A percentile compares a stretch with the other conserved stretches of the same genome.
phyloP scores from a whole-genome alignment of 768 basidiomycete genomes.

The Mycena rebaudengoi region DNA sequence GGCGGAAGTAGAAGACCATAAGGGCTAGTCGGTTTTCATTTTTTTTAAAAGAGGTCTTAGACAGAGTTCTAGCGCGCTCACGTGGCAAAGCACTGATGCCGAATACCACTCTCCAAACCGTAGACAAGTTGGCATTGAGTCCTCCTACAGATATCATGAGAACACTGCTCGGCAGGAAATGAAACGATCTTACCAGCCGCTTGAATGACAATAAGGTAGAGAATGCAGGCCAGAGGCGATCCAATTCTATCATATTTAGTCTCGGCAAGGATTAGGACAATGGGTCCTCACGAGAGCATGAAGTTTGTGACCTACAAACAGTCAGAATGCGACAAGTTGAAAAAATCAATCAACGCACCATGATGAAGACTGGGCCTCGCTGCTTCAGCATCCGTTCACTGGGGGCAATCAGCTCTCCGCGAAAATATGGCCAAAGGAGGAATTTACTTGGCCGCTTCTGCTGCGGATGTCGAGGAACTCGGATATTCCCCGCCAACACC shows the following conservation, averaged over 20 bases:
- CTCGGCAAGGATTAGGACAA: background rate
- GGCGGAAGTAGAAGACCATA: slow-evolving; percentile 75
- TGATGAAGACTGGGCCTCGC: slow-evolving; percentile 57
- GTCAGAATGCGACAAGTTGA: slow-evolving; percentile 58
- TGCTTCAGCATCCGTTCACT: slow-evolving; percentile 70
- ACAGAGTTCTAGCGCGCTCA: background rate
- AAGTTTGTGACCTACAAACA: slow-evolving; percentile 82
- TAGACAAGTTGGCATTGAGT: slow-evolving; percentile 16
- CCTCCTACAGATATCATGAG: slow-evolving; percentile 10
- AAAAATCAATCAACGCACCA: background rate
- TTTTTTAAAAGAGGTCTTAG: slow-evolving; percentile 33
- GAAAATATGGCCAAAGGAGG: slow-evolving; percentile 46
- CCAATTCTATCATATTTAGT: slow-evolving; percentile 9
- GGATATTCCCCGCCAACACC: slow-evolving; percentile 86
- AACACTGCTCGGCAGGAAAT: too few species aligned
- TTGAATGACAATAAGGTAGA: slow-evolving; percentile 65
- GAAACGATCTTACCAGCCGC: slow-evolving; percentile 75
- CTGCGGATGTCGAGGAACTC: slow-evolving; percentile 72
- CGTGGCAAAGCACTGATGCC: slow-evolving; percentile 62
- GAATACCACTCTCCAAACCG: slow-evolving; percentile 65
- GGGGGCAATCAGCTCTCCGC: slow-evolving; percentile 62
- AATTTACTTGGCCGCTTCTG: slow-evolving; percentile 60
- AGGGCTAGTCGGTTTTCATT: slow-evolving; percentile 70
- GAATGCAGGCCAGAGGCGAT: slow-evolving; percentile 75
- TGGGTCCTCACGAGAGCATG: slow-evolving; percentile 59